A percentile compares a stretch with the other conserved stretches of the same genome.
Evolutionary conservation across 805 yeast species (phyloP).

Genomic region (Hanseniaspora guilliermondii): DNA sequence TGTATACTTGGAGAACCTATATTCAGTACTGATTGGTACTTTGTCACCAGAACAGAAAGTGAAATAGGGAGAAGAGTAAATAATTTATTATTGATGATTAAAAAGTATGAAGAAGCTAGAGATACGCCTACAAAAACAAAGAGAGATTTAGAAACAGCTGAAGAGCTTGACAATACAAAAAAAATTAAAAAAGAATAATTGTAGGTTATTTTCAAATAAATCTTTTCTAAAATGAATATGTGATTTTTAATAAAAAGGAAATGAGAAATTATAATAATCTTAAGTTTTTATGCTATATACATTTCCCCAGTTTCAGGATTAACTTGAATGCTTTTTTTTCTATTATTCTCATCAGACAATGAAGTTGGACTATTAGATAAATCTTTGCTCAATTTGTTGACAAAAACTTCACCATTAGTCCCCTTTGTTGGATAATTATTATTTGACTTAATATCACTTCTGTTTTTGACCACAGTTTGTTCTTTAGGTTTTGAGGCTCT

Average conservation of each 20-base stretch:
- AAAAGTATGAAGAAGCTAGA: constrained; percentile 58
- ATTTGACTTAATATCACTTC: constrained; percentile 5
- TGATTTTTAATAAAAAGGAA: no score
- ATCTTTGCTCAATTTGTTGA: not conserved
- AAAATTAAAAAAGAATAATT: not conserved
- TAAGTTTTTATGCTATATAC: not conserved
- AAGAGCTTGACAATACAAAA: constrained; percentile 14
- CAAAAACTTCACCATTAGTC: not conserved
- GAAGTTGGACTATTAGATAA: not conserved
- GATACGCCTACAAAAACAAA: constrained; percentile 35
- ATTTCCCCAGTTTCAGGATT: constrained; percentile 11
- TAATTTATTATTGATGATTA: constrained; percentile 53
- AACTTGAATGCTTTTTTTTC: constrained; percentile 1
- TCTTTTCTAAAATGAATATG: no score
- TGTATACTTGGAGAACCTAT: constrained; percentile 48
- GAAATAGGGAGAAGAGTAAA: constrained; percentile 60
- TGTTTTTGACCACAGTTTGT: constrained; percentile 22
- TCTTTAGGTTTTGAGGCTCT: constrained; percentile 44
- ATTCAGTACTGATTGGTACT: constrained; percentile 63
- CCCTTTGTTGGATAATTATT: not conserved
- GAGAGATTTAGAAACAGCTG: constrained; percentile 27
- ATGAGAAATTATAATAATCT: not conserved
- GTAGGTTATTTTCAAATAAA: not conserved
- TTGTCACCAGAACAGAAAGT: constrained; percentile 56
- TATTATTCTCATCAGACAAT: not conserved